Conservation (phyloP, 371 early-diverging fungal genomes). For the Mortierella sp. region DNA sequence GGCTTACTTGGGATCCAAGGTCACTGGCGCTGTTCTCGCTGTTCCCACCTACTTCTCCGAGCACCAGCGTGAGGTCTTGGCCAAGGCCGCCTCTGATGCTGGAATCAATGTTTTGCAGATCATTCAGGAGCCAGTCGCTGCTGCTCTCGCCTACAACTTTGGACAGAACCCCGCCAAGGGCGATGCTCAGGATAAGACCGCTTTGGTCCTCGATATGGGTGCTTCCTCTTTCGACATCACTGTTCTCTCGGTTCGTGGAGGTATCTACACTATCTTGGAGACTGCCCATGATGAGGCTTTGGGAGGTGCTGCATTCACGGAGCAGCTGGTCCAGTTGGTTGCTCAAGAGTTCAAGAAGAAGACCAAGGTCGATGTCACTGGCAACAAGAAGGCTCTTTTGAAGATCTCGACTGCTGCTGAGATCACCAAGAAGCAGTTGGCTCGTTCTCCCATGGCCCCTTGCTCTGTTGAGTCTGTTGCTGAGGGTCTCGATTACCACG, state of each 20-base stretch:
- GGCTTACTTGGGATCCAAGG: constrained; percentile 81
- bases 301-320: constrained; percentile 95
- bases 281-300: constrained; percentile 87
- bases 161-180: constrained; percentile 67
- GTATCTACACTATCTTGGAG: constrained; percentile 89
- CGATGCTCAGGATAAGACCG: constrained; percentile 76
- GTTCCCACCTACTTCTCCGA: constrained; percentile 95
- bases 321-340: constrained; percentile 86
- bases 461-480: constrained; percentile 93
- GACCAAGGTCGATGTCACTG: constrained; percentile 80
- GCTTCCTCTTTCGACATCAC: constrained; percentile 96
- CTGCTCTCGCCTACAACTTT: constrained; percentile 93
- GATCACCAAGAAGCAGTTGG: constrained; percentile 94
- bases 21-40: constrained; percentile 92
- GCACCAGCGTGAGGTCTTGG: constrained; percentile 85
- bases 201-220: constrained; percentile 98
- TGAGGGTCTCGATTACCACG: constrained; percentile 95
- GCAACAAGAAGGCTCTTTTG: constrained; percentile 80
- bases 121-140: constrained; percentile 97
- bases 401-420: constrained; percentile 91
- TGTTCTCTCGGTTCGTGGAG: constrained; percentile 88
- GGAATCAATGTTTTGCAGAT: constrained; percentile 92
- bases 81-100: constrained; percentile 86
- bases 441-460: constrained; percentile 88
- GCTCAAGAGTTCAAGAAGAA: constrained; percentile 91